Conservation (phyloP, 164 flowering plant species). For the Hamamelis virginiana region DNA sequence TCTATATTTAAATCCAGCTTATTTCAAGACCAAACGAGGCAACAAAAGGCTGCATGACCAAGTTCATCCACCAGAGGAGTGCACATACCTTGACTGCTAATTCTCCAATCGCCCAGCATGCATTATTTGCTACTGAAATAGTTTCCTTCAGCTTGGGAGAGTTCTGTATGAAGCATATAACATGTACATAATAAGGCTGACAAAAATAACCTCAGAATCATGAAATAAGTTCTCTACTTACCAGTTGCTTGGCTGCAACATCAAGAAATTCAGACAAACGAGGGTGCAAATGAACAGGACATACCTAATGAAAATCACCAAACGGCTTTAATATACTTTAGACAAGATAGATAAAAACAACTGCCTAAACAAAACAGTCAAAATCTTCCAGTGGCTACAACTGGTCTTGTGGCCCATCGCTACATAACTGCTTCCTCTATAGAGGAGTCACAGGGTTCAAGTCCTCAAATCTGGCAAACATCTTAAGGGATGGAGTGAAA, state of each 20-base stretch:
- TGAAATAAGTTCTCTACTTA: conserved; percentile 29
- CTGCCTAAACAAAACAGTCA: background rate
- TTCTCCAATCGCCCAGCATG: conserved; percentile 99
- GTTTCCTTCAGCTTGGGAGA: conserved; percentile 67
- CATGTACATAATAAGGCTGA: conserved; percentile 3
- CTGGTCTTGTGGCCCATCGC: background rate
- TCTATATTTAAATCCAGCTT: background rate
- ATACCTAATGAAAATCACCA: conserved; percentile 49
- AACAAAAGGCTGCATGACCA: background rate
- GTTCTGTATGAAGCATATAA: conserved; percentile 36
- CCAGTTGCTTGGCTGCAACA: conserved; percentile 85
- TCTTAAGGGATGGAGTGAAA: background rate
- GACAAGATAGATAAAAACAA: background rate
- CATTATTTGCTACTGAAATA: conserved; percentile 96
- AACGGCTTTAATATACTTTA: background rate
- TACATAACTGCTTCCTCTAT: background rate
- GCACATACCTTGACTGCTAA: conserved; percentile 84
- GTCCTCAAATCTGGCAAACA: background rate
- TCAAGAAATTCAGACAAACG: conserved; percentile 83
- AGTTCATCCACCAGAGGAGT: background rate
- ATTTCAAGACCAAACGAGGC: background rate
- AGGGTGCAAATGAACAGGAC: conserved; percentile 76
- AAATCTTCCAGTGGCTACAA: conserved; percentile 1
- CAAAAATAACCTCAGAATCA: background rate
- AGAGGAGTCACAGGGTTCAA: background rate